A percentile compares a stretch with the other conserved stretches of the same genome.
Evolutionary conservation across 2,329 filamentous ascomycete genomes (phyloP).

Genomic region (Neonectria ditissima): DNA sequence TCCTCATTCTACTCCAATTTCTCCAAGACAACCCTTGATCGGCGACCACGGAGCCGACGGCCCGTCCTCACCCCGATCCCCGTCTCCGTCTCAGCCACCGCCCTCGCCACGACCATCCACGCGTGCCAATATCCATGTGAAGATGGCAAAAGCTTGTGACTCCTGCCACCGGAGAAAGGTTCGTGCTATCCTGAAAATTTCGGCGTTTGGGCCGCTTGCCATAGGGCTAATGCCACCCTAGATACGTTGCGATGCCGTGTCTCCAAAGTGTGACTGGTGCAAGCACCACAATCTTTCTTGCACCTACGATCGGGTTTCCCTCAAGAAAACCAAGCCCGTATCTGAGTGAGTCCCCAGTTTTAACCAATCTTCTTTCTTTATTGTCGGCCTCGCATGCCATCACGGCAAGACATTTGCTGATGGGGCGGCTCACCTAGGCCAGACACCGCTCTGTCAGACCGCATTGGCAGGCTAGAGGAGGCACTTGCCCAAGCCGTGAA

Average conservation of each 20-base stretch:
- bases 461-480: not conserved
- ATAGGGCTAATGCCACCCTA: not conserved
- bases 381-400: no score
- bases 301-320: not conserved
- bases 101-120: not conserved
- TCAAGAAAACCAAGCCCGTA: not conserved
- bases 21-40: not conserved
- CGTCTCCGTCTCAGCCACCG: not conserved
- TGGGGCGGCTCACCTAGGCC: not conserved
- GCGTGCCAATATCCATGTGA: not conserved
- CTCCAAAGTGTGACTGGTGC: conserved; percentile 6
- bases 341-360: not conserved
- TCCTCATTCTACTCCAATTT: not conserved
- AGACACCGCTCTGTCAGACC: not conserved
- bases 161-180: conserved; percentile 6
- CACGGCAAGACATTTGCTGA: not conserved
- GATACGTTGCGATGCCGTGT: conserved; percentile 3
- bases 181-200: not conserved
- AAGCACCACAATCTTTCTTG: not conserved
- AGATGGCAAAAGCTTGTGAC: conserved; percentile 4
- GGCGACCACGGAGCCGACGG: not conserved
- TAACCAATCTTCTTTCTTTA: not conserved
- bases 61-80: not conserved
- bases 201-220: no score
- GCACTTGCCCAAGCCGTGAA: not conserved